Percentiles rank a stretch among this genome's conserved stretches.
phyloP scores from a whole-genome alignment of 176 grass and related monocot genomes.

The Olyra latifolia region DNA sequence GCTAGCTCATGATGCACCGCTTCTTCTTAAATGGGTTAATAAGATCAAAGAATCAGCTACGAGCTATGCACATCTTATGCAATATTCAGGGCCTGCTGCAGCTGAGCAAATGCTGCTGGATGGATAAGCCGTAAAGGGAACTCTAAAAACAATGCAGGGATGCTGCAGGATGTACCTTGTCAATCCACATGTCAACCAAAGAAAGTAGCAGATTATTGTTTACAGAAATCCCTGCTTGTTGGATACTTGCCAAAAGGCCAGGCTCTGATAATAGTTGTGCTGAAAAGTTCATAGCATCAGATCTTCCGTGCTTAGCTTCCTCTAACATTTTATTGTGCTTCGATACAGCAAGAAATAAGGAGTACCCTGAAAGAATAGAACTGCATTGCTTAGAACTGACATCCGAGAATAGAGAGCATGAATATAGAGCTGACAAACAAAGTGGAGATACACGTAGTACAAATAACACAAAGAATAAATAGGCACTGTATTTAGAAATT shows the following conservation, averaged over 20 bases:
- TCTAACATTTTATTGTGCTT: conserved; percentile 74
- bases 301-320: conserved; percentile 57
- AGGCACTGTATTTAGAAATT: neutral
- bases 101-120: conserved; percentile 91
- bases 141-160: neutral
- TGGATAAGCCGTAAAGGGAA: conserved; percentile 35
- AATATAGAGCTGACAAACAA: neutral
- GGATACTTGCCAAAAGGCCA: conserved; percentile 58
- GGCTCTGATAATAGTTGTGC: conserved; percentile 85
- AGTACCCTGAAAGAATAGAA: conserved; percentile 62
- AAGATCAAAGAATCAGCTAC: conserved; percentile 42
- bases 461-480: neutral
- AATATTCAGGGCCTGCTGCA: conserved; percentile 90
- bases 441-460: neutral
- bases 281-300: conserved; percentile 74
- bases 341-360: conserved; percentile 67
- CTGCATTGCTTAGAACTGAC: neutral
- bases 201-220: conserved; percentile 84
- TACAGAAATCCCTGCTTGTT: conserved; percentile 78
- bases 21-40: neutral
- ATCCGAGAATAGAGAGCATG: neutral
- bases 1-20: conserved; percentile 3
- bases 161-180: conserved; percentile 62
- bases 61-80: conserved; percentile 52
- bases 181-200: conserved; percentile 89